phyloP scores from a whole-genome alignment of 441 rosid genomes.

The Gossypium aridum region DNA sequence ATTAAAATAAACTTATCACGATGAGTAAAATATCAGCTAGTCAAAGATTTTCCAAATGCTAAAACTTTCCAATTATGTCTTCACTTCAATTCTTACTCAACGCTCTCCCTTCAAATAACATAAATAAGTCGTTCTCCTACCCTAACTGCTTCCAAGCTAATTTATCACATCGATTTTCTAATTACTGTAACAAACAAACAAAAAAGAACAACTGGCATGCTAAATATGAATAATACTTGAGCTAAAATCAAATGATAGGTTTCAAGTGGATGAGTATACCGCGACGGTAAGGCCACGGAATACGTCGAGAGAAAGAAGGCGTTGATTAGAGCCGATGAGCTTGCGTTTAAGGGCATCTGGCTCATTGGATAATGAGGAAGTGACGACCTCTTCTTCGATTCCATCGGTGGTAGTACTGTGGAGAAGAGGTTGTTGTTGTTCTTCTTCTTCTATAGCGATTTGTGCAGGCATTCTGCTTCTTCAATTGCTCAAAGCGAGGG shows the following conservation, averaged over 20 bases:
- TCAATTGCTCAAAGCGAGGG: background rate
- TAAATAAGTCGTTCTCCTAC: background rate
- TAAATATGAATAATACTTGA: background rate
- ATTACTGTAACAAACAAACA: background rate
- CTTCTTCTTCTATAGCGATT: conserved; percentile 23
- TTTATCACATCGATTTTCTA: background rate
- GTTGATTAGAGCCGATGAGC: conserved; percentile 20
- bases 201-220: background rate
- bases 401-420: conserved; percentile 4
- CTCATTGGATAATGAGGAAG: conserved; percentile 21
- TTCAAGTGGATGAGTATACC: conserved; percentile 15
- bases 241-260: background rate
- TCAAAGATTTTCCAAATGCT: background rate
- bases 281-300: conserved; percentile 63
- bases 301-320: conserved; percentile 49
- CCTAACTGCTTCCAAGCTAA: background rate
- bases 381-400: conserved; percentile 22
- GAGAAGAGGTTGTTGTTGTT: conserved; percentile 23
- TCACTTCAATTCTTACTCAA: background rate
- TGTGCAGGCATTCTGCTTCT: background rate
- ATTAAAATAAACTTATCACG: background rate
- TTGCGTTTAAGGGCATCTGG: conserved; percentile 8
- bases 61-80: background rate
- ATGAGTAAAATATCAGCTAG: background rate
- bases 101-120: background rate